phyloP scores from a whole-genome alignment of 2,329 filamentous ascomycete species.

The Trichoderma semiorbis region DNA sequence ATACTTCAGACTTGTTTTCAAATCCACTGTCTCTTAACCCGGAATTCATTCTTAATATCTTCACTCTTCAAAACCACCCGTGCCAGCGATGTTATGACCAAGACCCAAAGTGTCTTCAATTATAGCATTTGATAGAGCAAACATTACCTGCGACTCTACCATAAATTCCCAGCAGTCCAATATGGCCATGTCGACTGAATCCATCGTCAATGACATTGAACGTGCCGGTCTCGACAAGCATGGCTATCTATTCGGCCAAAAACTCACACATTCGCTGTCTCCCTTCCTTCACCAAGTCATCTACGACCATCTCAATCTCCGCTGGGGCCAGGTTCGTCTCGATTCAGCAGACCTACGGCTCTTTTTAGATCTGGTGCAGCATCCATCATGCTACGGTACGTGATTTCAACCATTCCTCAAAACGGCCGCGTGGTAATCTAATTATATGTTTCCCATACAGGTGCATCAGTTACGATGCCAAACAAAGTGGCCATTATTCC shows the following conservation, averaged over 20 bases:
- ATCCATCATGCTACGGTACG: conserved; percentile 10
- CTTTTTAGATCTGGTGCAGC: conserved; percentile 1
- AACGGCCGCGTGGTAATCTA: neutral
- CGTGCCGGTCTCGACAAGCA: conserved; percentile 7
- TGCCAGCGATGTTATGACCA: neutral
- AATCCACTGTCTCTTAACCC: neutral
- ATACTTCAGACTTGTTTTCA: neutral
- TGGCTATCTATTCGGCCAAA: conserved; percentile 11
- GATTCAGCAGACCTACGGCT: conserved; percentile 1
- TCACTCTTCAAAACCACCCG: neutral
- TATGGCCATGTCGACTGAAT: neutral
- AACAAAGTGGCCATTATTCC: conserved; percentile 11
- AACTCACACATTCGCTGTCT: conserved; percentile 9
- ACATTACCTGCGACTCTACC: neutral
- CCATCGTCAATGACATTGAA: neutral
- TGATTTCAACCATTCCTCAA: neutral
- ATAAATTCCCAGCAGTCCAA: neutral
- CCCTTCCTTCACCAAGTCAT: conserved; percentile 14
- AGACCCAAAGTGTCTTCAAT: neutral
- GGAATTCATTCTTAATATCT: neutral
- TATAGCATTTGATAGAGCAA: neutral
- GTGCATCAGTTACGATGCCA: conserved; percentile 12
- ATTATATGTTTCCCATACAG: neutral
- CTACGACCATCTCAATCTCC: conserved; percentile 8
- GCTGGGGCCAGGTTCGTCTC: conserved; percentile 4